Conservation (phyloP, 1,139 yeast genomes). For the Kodamaea fungicola region DNA sequence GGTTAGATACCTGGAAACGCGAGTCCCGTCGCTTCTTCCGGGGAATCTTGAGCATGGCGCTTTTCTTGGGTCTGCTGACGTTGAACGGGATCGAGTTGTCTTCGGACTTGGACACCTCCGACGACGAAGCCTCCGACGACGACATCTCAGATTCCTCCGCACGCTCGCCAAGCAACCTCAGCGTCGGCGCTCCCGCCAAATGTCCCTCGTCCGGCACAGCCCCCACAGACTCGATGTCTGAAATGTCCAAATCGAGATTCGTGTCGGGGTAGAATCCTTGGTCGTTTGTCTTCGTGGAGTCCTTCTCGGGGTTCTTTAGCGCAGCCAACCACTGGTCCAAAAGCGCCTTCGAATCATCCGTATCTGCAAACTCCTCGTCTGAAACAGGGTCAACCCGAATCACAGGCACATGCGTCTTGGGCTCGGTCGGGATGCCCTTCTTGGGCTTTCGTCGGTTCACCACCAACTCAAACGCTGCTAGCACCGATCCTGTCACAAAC, state of each 20-base stretch:
- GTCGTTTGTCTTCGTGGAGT: slow-evolving; percentile 29
- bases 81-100: not conserved
- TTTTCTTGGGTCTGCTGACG: not conserved
- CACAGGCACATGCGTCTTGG: slow-evolving; percentile 5
- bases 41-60: no score
- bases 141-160: no score
- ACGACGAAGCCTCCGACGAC: no score
- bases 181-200: not conserved
- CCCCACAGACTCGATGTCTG: slow-evolving; percentile 28
- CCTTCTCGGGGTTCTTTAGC: slow-evolving; percentile 20
- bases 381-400: slow-evolving; percentile 23
- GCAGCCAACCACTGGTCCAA: slow-evolving; percentile 1
- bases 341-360: not conserved
- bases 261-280: slow-evolving; percentile 42
- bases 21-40: not conserved
- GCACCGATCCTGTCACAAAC: slow-evolving; percentile 57
- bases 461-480: slow-evolving; percentile 46
- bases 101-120: not conserved
- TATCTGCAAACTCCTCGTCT: slow-evolving; percentile 4
- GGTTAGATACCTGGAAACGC: slow-evolving; percentile 31
- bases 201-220: not conserved
- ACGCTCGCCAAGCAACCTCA: no score
- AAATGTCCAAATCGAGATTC: slow-evolving; percentile 22
- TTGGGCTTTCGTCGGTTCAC: slow-evolving; percentile 6
- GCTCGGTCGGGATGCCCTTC: slow-evolving; percentile 9